A percentile compares a stretch with the other conserved stretches of the same genome.
Evolutionary conservation across 2,329 filamentous ascomycete species (phyloP).

Genomic region (Ceratocystis diversiconidia): DNA sequence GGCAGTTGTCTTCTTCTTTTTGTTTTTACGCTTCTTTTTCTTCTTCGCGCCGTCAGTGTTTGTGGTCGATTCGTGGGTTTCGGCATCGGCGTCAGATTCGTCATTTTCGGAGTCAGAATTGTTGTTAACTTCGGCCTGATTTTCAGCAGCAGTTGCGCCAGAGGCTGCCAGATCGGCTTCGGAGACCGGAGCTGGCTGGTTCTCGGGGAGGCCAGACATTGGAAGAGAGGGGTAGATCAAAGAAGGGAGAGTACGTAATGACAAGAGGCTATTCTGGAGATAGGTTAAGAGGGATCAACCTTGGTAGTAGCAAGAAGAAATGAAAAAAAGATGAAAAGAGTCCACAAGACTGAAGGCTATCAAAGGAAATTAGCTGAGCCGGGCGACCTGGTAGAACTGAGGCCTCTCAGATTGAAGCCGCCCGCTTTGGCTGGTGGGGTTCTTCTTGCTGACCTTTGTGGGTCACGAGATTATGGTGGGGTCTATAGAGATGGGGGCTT

Average conservation of each 20-base stretch:
- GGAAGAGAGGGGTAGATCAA: not conserved
- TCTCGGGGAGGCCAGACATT: conserved; percentile 15
- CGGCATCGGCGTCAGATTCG: conserved; percentile 29
- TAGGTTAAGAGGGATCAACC: not conserved
- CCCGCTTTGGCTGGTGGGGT: conserved; percentile 3
- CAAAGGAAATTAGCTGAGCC: not conserved
- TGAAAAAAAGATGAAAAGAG: not conserved
- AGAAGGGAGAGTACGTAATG: not conserved
- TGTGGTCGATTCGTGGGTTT: conserved; percentile 28
- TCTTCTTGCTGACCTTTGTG: not conserved
- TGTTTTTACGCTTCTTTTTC: conserved; percentile 43
- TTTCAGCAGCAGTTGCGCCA: conserved; percentile 23
- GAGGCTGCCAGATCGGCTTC: conserved; percentile 27
- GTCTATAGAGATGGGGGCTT: not conserved
- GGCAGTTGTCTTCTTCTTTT: conserved; percentile 49
- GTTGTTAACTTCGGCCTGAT: conserved; percentile 23
- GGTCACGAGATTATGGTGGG: conserved; percentile 8
- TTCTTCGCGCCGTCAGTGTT: conserved; percentile 24
- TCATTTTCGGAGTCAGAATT: conserved; percentile 25
- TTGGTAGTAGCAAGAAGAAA: not conserved
- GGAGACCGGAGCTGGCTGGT: conserved; percentile 20
- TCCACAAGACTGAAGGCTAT: not conserved
- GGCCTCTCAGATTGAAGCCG: not conserved
- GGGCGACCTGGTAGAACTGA: not conserved
- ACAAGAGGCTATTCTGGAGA: not conserved